These are phyloP conservation scores for Fonsecaea pedrosoi DNA, from an alignment of 2,329 filamentous ascomycete species.

Conservation along the genomic window DNA sequence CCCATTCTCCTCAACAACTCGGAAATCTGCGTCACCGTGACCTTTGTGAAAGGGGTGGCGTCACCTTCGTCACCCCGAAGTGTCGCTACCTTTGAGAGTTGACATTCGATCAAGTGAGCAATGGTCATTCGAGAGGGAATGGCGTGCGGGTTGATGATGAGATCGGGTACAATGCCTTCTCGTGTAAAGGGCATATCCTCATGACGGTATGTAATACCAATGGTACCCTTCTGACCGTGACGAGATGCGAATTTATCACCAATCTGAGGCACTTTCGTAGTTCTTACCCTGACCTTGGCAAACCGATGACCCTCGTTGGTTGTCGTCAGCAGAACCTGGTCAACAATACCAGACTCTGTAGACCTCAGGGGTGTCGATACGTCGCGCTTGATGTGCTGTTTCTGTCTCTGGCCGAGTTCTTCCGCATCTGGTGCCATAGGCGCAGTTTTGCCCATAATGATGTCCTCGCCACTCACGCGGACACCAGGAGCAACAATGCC, in stretches of 20 bases:
- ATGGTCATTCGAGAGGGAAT: constrained; percentile 99
- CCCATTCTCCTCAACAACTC: constrained; percentile 84
- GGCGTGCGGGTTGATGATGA: constrained; percentile 99
- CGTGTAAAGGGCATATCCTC: constrained; percentile 98
- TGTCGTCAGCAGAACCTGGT: constrained; percentile 90
- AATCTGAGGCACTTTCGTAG: constrained; percentile 97
- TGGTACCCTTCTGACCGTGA: constrained; percentile 98
- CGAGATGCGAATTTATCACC: constrained; percentile 99
- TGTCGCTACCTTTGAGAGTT: constrained; percentile 93
- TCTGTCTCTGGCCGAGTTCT: constrained; percentile 90
- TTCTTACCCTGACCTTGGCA: constrained; percentile 95
- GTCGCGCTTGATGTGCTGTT: constrained; percentile 89
- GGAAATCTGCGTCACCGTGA: constrained; percentile 93
- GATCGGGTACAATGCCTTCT: constrained; percentile 88
- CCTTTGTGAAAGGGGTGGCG: constrained; percentile 95
- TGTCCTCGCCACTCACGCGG: constrained; percentile 94
- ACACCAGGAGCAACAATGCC: constrained; percentile 93
- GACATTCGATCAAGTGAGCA: constrained; percentile 99
- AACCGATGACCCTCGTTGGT: constrained; percentile 94
- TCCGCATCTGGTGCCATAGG: constrained; percentile 92
- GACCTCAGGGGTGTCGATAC: constrained; percentile 93
- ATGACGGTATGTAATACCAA: constrained; percentile 96
- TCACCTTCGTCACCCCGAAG: constrained; percentile 95
- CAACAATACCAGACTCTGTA: constrained; percentile 96
- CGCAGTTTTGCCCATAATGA: constrained; percentile 98